Conservation (phyloP, 1,284 basidiomycete species). For the Naganishia albida region DNA sequence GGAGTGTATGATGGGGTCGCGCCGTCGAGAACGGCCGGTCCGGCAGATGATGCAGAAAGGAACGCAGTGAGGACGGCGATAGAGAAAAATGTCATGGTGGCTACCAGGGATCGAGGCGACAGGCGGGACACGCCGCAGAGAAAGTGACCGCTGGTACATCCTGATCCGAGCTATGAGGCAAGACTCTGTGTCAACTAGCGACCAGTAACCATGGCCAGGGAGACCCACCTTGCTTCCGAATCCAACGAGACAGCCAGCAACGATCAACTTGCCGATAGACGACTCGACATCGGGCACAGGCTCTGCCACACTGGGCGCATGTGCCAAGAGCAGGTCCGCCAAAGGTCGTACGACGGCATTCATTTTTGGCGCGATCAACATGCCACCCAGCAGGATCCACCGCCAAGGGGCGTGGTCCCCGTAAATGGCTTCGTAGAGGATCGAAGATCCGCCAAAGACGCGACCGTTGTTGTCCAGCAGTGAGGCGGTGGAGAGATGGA, state of each 20-base stretch:
- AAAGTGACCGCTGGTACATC: constrained; percentile 62
- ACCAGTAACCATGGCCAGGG: not conserved
- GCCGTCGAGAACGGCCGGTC: not conserved
- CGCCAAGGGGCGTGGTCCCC: constrained; percentile 58
- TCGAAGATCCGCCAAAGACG: constrained; percentile 66
- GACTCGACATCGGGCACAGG: constrained; percentile 39
- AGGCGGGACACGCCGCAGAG: constrained; percentile 66
- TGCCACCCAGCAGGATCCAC: constrained; percentile 42
- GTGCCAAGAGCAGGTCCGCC: constrained; percentile 50
- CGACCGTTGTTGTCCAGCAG: constrained; percentile 63
- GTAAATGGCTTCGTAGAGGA: constrained; percentile 60
- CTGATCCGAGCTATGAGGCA: constrained; percentile 40
- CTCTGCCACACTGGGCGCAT: constrained; percentile 37
- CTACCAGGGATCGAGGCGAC: constrained; percentile 59
- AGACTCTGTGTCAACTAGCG: not conserved
- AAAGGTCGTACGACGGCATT: constrained; percentile 35
- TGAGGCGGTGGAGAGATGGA: constrained; percentile 62
- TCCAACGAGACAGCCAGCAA: constrained; percentile 65
- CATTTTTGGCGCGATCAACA: constrained; percentile 44
- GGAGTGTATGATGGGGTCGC: constrained; percentile 31
- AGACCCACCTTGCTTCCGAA: constrained; percentile 63
- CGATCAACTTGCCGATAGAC: constrained; percentile 49
- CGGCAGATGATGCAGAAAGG: constrained; percentile 39
- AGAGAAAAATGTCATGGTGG: constrained; percentile 62
- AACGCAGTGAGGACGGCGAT: constrained; percentile 58